Percentiles rank a stretch among this genome's conserved stretches.
phyloP scores from a whole-genome alignment of 345 rosid genomes.

The Populus davidiana region DNA sequence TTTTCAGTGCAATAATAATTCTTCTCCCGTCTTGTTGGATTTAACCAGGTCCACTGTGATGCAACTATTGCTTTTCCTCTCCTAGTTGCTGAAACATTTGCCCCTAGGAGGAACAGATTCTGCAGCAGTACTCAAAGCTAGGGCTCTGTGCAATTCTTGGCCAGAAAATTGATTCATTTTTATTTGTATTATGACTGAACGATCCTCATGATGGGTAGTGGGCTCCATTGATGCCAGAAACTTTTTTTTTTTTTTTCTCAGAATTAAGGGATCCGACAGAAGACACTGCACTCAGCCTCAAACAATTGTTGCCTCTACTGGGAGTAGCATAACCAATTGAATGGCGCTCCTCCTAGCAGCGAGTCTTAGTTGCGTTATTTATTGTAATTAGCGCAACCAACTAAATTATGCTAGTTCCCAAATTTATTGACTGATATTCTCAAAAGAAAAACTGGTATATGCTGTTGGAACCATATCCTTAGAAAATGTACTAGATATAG shows the following conservation, averaged over 20 bases:
- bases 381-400: too few relatives aligned
- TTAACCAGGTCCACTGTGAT: slow-evolving; percentile 77
- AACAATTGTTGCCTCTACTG: background rate
- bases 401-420: too few relatives aligned
- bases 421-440: too few relatives aligned
- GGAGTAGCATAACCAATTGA: too few relatives aligned
- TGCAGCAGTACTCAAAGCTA: background rate
- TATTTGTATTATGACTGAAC: background rate
- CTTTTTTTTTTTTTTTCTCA: background rate
- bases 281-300: background rate
- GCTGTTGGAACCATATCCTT: too few relatives aligned
- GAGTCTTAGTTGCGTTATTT: too few relatives aligned
- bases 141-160: background rate
- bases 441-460: too few relatives aligned
- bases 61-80: slow-evolving; percentile 95
- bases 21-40: background rate
- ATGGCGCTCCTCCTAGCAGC: too few relatives aligned
- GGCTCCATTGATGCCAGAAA: background rate
- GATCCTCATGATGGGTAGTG: background rate
- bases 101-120: slow-evolving; percentile 35
- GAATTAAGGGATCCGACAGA: background rate
- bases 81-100: slow-evolving; percentile 92
- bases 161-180: background rate
- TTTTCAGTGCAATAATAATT: background rate
- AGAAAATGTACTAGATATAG: too few relatives aligned